Conservation (phyloP, 73 alveolate species). For the Blepharisma stoltei region DNA sequence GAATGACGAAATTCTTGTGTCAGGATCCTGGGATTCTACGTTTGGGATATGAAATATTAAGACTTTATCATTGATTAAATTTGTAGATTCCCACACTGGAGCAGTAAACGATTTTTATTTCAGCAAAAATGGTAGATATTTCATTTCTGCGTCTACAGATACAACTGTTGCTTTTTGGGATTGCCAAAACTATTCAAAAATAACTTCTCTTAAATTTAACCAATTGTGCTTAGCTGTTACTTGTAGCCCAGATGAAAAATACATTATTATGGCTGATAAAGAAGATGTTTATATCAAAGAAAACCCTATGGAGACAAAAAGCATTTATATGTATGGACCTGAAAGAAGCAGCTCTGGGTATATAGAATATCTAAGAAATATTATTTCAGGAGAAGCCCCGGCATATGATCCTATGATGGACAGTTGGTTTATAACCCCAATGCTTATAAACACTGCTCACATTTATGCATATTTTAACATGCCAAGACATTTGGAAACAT, state of each 20-base stretch:
- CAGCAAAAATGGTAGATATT: neutral
- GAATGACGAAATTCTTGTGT: neutral
- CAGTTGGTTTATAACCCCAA: neutral
- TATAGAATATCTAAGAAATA: neutral
- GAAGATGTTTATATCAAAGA: neutral
- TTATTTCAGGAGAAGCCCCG: conserved; percentile 13
- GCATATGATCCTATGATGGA: neutral
- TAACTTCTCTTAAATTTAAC: neutral
- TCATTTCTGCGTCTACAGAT: neutral
- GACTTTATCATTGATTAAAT: neutral
- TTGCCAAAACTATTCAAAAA: neutral
- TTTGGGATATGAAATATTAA: neutral
- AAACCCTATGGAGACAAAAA: neutral
- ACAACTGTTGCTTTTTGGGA: neutral
- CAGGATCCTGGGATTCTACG: neutral
- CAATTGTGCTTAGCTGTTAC: neutral
- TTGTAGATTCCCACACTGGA: neutral
- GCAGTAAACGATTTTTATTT: neutral
- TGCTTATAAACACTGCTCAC: conserved; percentile 1
- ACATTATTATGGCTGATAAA: neutral
- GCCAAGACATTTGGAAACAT: neutral
- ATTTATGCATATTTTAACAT: conserved; percentile 24
- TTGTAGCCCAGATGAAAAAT: neutral
- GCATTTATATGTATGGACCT: conserved; percentile 5
- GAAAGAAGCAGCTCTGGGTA: neutral